These are phyloP conservation scores for Neodidymelliopsis sp. DNA, from an alignment of 2,329 filamentous ascomycete species.

Conservation along the genomic window DNA sequence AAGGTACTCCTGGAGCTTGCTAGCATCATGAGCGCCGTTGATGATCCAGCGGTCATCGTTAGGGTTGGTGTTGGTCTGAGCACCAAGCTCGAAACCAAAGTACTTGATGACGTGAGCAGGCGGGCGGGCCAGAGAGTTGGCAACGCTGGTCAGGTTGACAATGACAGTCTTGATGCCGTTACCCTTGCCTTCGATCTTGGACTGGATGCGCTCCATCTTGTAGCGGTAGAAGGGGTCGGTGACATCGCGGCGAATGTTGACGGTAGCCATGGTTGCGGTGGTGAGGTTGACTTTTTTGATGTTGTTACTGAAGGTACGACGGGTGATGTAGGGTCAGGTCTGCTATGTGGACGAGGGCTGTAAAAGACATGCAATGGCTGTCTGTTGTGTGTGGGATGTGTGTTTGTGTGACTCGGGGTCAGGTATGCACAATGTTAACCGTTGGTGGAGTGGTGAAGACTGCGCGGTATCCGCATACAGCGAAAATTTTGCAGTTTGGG, in stretches of 20 bases:
- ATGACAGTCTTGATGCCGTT: constrained; percentile 99
- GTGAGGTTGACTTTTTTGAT: constrained; percentile 40
- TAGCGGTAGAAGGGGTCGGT: constrained; percentile 99
- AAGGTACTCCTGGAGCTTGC: constrained; percentile 96
- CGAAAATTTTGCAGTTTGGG: constrained; percentile 97
- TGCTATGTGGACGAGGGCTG: constrained; percentile 59
- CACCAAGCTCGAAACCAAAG: constrained; percentile 98
- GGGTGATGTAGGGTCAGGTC: constrained; percentile 26
- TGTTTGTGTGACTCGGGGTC: constrained; percentile 52
- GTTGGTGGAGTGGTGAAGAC: constrained; percentile 87
- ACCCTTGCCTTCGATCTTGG: constrained; percentile 99
- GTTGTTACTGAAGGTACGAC: constrained; percentile 11
- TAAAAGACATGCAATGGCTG: constrained; percentile 68
- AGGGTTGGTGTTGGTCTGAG: constrained; percentile 97
- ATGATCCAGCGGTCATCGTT: constrained; percentile 99
- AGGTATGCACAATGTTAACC: constrained; percentile 70
- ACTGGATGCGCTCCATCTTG: constrained; percentile 99
- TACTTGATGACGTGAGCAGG: constrained; percentile 98
- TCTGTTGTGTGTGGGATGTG: constrained; percentile 28
- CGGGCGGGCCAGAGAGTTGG: constrained; percentile 88
- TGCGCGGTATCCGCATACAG: constrained; percentile 93
- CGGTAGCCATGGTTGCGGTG: constrained; percentile 84
- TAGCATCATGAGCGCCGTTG: constrained; percentile 94
- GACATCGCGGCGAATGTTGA: constrained; percentile 97
- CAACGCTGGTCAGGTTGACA: constrained; percentile 94